phyloP scores from a whole-genome alignment of 257 asterid species.

The Apocynum venetum region DNA sequence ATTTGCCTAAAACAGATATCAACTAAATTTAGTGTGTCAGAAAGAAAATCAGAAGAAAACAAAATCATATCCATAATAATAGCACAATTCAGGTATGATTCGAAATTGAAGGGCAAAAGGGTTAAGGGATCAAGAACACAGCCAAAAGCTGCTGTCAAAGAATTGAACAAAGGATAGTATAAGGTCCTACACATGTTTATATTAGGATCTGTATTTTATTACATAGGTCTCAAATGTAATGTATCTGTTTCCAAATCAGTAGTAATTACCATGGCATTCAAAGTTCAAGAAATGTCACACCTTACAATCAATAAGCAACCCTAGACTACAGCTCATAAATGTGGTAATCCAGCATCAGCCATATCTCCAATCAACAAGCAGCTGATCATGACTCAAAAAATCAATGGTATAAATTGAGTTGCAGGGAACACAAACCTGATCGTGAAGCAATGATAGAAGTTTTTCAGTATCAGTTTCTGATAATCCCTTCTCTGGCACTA shows the following conservation, averaged over 20 bases:
- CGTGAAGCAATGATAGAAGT: conserved; percentile 78
- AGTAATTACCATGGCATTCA: neutral
- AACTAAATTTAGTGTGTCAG: conserved; percentile 8
- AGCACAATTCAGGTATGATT: neutral
- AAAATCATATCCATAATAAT: neutral
- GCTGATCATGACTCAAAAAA: neutral
- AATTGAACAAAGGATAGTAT: neutral
- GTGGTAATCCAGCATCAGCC: neutral
- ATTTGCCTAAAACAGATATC: conserved; percentile 60
- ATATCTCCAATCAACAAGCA: neutral
- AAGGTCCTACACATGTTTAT: neutral
- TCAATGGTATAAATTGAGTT: neutral
- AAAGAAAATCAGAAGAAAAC: neutral
- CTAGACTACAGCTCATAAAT: neutral
- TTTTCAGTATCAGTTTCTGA: conserved; percentile 60
- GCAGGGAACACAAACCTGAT: conserved; percentile 58
- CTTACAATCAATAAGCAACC: neutral
- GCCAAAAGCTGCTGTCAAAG: neutral
- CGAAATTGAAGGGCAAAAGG: neutral
- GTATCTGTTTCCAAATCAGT: neutral
- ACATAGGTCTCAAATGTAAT: neutral
- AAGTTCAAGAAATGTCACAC: neutral
- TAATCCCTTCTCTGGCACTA: conserved; percentile 80
- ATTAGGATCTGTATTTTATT: neutral
- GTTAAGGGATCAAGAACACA: neutral